These are phyloP conservation scores for Russula ochroleuca DNA, from an alignment of 768 basidiomycete genomes.

Conservation along the genomic window DNA sequence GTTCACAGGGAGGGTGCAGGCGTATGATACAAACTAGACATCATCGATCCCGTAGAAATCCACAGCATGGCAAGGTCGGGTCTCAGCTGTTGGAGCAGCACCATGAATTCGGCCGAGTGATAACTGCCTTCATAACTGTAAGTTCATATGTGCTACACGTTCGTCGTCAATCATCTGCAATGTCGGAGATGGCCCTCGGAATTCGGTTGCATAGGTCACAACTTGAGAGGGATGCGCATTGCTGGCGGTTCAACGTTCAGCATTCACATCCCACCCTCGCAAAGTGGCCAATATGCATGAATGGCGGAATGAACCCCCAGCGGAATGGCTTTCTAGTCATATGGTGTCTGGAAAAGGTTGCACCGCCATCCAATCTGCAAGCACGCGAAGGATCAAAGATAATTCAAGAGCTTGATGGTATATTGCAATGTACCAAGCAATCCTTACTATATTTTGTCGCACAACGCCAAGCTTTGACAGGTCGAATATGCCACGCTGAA, in stretches of 20 bases:
- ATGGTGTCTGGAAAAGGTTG: not conserved
- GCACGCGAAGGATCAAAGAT: not conserved
- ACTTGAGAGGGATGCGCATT: not conserved
- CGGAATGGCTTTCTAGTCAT: not conserved
- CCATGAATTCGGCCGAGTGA: not conserved
- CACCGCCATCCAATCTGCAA: not conserved
- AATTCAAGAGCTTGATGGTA: not conserved
- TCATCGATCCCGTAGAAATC: not conserved
- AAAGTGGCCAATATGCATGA: not conserved
- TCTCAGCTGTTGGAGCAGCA: not conserved
- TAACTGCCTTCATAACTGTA: not conserved
- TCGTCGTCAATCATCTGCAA: not conserved
- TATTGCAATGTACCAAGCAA: not conserved
- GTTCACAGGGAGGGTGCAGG: not conserved
- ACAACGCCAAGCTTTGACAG: not conserved
- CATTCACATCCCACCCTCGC: not conserved
- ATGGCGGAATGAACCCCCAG: conserved; percentile 1
- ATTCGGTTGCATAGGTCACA: not conserved
- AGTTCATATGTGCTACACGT: not conserved
- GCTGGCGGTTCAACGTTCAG: not conserved
- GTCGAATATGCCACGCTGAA: not conserved
- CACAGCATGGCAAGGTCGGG: not conserved
- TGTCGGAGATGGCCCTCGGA: not conserved
- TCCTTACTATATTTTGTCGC: not conserved
- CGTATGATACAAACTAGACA: not conserved